These are phyloP conservation scores for Lactarius indigo DNA, from an alignment of 768 basidiomycete species.

Conservation along the genomic window DNA sequence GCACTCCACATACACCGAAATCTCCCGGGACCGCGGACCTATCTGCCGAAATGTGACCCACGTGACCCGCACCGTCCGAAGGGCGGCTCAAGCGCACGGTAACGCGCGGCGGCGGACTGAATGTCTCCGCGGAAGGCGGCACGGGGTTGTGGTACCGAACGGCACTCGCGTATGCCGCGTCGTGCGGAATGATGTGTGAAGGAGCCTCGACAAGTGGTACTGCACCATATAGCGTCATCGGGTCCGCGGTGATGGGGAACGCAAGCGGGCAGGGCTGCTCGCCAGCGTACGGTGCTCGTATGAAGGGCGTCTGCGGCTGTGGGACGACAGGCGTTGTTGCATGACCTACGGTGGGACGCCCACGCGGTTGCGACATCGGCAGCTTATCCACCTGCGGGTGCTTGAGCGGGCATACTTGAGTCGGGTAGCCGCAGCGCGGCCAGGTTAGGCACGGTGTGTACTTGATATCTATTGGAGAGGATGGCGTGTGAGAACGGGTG, in stretches of 20 bases:
- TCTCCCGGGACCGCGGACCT: background rate
- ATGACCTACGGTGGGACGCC: background rate
- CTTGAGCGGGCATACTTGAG: slow-evolving; percentile 4
- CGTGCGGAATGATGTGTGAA: slow-evolving; percentile 11
- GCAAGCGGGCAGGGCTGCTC: background rate
- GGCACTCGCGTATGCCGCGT: slow-evolving; percentile 13
- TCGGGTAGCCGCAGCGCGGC: slow-evolving; percentile 15
- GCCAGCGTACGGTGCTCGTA: background rate
- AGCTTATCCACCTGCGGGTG: slow-evolving; percentile 12
- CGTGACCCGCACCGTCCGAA: background rate
- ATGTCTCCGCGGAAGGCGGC: background rate
- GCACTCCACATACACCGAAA: background rate
- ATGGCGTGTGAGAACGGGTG: background rate
- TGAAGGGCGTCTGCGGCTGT: background rate
- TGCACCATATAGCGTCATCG: background rate
- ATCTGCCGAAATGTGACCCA: background rate
- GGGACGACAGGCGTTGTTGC: background rate
- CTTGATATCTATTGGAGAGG: slow-evolving; percentile 3
- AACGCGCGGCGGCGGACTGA: background rate
- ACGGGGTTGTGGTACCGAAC: slow-evolving; percentile 4
- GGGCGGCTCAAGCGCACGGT: slow-evolving; percentile 12
- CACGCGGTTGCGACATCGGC: background rate
- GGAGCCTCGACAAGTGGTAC: background rate
- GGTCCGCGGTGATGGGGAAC: background rate
- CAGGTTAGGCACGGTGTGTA: slow-evolving; percentile 17